Evolutionary conservation across 495 filamentous ascomycete genomes (phyloP), one percentile per base, ranked within the genome.

Genomic region (Apodospora peruviana): DNA sequence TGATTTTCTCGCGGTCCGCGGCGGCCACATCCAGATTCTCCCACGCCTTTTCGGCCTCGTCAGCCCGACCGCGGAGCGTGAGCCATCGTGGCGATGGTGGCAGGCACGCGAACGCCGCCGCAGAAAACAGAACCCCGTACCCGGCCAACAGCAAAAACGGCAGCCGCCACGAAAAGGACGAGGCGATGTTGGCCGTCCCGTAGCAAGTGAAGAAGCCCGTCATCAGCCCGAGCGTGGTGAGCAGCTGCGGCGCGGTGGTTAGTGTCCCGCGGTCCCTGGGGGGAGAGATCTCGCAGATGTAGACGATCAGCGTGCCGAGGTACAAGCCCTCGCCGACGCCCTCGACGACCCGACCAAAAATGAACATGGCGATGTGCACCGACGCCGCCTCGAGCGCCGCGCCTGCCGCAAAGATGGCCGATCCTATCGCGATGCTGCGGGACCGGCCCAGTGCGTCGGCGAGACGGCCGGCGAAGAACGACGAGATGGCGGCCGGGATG

Each of bases 191-290:
- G 3, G 72, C 62, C 18, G 74, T 74, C 42, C 79, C 83, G 55
- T 85, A 85, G 55, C 79, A 82, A 16, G 70, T 74, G 55, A 85
- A 85, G 57, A 76, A 86, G 8, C 83, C 82, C 0, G 70, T 43
- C 3, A 74, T 67, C 4, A 84, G 51, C 2, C 79, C 81, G 2
- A 77, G 16, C 0, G 74, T 75, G 17, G 72, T 80, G 18, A 79
- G 53, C 20, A 83, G 52, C 55, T 85, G 81, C n/a, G 77, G 77
- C 4, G 74, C 63, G 0, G 79, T 75, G 1, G 78, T 78, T 20
- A 86, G 53, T 5, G 72, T 64, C 4, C 80, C 83, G 51, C 82
- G 59, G 7, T 66, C 58, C 4, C 62, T 67, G 0, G 73, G 69
- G 0, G 82, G 82, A 5, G 81, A 76, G 21, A 85, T 83, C 56